Percentiles rank a stretch among this genome's conserved stretches.
phyloP scores from a whole-genome alignment of 495 filamentous ascomycete species.

The Venustampulla echinocandica region DNA sequence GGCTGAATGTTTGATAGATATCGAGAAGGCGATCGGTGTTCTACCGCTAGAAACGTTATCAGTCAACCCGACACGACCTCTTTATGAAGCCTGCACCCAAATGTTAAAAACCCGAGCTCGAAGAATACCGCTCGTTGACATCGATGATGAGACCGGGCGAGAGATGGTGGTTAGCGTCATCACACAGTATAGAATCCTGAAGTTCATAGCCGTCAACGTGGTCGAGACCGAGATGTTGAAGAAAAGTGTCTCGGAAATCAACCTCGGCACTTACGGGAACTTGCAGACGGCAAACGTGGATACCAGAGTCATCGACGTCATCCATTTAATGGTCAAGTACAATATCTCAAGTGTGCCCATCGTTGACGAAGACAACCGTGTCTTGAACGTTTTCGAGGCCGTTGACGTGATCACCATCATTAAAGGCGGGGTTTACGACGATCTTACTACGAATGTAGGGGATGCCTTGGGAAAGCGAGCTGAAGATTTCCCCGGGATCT shows the following conservation, averaged over 20 bases:
- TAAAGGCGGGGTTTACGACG: constrained; percentile 87
- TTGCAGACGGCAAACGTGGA: constrained; percentile 82
- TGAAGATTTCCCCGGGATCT: constrained; percentile 91
- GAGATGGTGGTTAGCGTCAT: constrained; percentile 93
- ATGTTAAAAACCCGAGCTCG: constrained; percentile 92
- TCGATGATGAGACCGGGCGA: constrained; percentile 88
- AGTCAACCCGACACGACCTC: constrained; percentile 76
- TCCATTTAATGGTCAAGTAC: constrained; percentile 83
- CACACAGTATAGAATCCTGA: constrained; percentile 95
- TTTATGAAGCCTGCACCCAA: constrained; percentile 90
- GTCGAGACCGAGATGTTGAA: constrained; percentile 80
- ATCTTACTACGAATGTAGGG: constrained; percentile 76
- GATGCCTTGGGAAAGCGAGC: constrained; percentile 83
- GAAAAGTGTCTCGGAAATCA: constrained; percentile 78
- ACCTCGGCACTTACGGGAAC: constrained; percentile 74
- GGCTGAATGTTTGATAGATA: constrained; percentile 48
- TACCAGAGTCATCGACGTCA: constrained; percentile 90
- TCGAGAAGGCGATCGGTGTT: constrained; percentile 89
- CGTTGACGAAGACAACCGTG: constrained; percentile 66
- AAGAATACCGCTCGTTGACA: constrained; percentile 87
- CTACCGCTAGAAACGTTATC: constrained; percentile 90
- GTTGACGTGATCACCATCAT: constrained; percentile 96
- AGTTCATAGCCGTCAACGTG: constrained; percentile 98
- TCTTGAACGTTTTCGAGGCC: constrained; percentile 96
- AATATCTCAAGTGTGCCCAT: constrained; percentile 96